These are phyloP conservation scores for Hymenoscyphus scutula DNA, from an alignment of 2,329 filamentous ascomycete species.

Conservation along the genomic window DNA sequence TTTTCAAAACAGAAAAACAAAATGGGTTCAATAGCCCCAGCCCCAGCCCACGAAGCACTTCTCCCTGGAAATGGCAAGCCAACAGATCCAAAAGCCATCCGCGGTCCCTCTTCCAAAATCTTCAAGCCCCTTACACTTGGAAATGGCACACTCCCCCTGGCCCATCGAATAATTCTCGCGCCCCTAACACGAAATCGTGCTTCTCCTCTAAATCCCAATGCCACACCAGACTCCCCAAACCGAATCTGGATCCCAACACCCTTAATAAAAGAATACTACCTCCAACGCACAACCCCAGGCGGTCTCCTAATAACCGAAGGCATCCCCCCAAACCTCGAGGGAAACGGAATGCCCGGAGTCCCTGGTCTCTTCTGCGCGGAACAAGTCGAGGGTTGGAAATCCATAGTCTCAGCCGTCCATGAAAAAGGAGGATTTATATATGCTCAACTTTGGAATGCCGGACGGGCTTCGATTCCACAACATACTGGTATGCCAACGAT, in stretches of 20 bases:
- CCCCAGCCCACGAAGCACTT: conserved; percentile 44
- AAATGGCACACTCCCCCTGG: conserved; percentile 43
- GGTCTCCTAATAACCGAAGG: conserved; percentile 56
- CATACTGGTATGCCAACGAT: conserved; percentile 40
- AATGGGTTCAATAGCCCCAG: conserved; percentile 30
- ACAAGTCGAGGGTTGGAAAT: conserved; percentile 55
- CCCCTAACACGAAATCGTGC: conserved; percentile 54
- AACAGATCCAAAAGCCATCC: conserved; percentile 36
- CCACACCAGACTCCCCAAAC: conserved; percentile 45
- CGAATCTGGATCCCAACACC: conserved; percentile 48
- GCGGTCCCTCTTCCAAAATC: conserved; percentile 31
- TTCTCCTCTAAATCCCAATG: conserved; percentile 42
- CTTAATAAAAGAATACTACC: conserved; percentile 47
- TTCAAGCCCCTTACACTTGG: conserved; percentile 44
- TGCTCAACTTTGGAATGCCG: conserved; percentile 59
- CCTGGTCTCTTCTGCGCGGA: conserved; percentile 53
- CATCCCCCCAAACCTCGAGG: conserved; percentile 45
- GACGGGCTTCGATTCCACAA: conserved; percentile 45
- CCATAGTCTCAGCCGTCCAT: conserved; percentile 57
- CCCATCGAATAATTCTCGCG: conserved; percentile 51
- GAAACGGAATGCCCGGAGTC: conserved; percentile 48
- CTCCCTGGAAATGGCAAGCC: conserved; percentile 52
- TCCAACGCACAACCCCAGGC: conserved; percentile 49
- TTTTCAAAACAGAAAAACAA: not conserved
- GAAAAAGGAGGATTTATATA: conserved; percentile 56